Percentiles rank a stretch among this genome's conserved stretches.
Evolutionary conservation across 495 filamentous ascomycete genomes (phyloP).

Genomic region (Penicillium chermesinum): DNA sequence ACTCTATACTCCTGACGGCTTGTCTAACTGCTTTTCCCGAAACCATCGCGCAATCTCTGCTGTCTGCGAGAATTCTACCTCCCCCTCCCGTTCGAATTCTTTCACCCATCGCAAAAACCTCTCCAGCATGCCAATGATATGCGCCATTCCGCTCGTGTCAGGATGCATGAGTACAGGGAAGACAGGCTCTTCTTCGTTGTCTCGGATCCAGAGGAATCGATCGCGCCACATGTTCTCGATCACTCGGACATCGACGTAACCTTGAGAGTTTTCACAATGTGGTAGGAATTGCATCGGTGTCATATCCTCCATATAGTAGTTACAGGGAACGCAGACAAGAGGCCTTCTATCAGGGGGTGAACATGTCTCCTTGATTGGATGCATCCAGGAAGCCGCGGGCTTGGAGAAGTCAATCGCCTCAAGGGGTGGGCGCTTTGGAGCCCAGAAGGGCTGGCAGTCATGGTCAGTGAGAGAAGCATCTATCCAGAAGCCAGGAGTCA

Average conservation of each 20-base stretch:
- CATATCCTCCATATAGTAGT: conserved; percentile 57
- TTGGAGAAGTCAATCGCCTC: conserved; percentile 46
- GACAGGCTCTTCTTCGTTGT: conserved; percentile 35
- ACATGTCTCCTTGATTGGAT: conserved; percentile 36
- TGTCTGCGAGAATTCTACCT: conserved; percentile 43
- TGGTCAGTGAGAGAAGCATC: conserved; percentile 52
- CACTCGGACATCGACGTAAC: conserved; percentile 47
- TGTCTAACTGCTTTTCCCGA: conserved; percentile 12
- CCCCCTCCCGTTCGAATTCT: conserved; percentile 30
- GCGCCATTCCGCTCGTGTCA: conserved; percentile 58
- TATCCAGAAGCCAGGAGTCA: conserved; percentile 4
- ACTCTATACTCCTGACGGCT: neutral
- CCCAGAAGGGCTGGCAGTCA: conserved; percentile 50
- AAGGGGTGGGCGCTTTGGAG: conserved; percentile 44
- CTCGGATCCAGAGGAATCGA: conserved; percentile 42
- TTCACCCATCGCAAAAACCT: conserved; percentile 50
- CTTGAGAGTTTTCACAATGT: conserved; percentile 45
- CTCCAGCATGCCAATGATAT: conserved; percentile 58
- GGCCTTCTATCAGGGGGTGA: conserved; percentile 23
- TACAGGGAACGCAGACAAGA: conserved; percentile 50
- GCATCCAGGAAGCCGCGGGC: conserved; percentile 52
- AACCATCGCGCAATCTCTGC: conserved; percentile 27
- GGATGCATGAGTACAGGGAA: conserved; percentile 54
- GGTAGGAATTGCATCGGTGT: conserved; percentile 52
- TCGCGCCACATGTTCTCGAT: conserved; percentile 54